A percentile compares a stretch with the other conserved stretches of the same genome.
These are phyloP conservation scores for Sporothrix phasma DNA, from an alignment of 2,329 filamentous ascomycete genomes.

Conservation along the genomic window DNA sequence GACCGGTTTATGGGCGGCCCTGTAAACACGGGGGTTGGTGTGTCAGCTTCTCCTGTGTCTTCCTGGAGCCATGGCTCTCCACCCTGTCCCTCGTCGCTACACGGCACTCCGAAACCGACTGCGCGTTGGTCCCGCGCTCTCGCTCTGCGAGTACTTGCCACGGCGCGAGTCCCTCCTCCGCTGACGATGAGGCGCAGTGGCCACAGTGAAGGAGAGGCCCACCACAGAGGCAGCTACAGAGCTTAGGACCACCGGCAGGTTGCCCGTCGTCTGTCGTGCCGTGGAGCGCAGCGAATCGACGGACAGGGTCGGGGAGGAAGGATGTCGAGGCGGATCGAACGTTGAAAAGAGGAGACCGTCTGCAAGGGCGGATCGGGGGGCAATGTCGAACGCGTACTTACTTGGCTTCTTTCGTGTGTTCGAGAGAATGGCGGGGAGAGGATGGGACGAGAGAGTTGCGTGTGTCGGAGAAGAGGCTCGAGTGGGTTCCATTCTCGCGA, in stretches of 20 bases:
- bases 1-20: not conserved
- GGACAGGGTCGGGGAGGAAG: too few species aligned
- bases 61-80: too few species aligned
- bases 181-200: not conserved
- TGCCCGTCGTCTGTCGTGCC: not conserved
- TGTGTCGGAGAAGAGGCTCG: not conserved
- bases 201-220: not conserved
- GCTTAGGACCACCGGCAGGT: not conserved
- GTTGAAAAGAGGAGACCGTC: not conserved
- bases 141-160: too few species aligned
- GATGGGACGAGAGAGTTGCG: not conserved
- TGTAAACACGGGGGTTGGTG: not conserved
- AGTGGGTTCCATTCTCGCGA: not conserved
- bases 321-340: not conserved
- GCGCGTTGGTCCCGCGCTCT: not conserved
- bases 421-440: not conserved
- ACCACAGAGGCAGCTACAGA: not conserved
- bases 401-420: not conserved
- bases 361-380: not conserved
- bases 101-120: not conserved
- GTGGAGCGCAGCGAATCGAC: not conserved
- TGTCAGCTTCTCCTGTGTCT: not conserved
- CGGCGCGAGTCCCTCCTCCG: not conserved
- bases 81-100: not conserved
- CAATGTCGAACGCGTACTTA: not conserved